Conservation (phyloP, 257 asterid species). For the Nicotiana paniculata region DNA sequence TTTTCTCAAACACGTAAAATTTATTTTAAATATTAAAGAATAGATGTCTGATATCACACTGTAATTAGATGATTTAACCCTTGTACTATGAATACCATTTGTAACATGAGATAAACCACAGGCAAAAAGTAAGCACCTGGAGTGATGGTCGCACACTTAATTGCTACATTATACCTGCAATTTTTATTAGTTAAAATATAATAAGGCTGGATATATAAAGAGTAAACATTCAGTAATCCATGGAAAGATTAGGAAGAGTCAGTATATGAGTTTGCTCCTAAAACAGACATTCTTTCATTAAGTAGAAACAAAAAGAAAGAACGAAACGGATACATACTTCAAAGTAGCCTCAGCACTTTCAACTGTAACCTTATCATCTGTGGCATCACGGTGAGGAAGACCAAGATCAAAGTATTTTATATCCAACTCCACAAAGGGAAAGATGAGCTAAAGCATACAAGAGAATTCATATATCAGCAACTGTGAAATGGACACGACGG, state of each 20-base stretch:
- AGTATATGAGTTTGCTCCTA: not conserved
- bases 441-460: slow-evolving; percentile 56
- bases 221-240: not conserved
- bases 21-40: not conserved
- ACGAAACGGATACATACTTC: slow-evolving; percentile 45
- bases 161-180: slow-evolving; percentile 92
- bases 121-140: slow-evolving; percentile 50
- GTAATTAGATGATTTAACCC: not conserved
- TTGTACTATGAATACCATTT: not conserved
- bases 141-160: slow-evolving; percentile 98
- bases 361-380: slow-evolving; percentile 91
- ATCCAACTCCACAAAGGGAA: slow-evolving; percentile 94
- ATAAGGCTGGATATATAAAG: not conserved
- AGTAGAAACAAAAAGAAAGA: not conserved
- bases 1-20: not conserved
- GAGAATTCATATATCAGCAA: slow-evolving; percentile 11
- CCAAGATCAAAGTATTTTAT: slow-evolving; percentile 97
- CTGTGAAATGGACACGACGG: not conserved
- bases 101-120: not conserved
- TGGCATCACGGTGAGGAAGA: slow-evolving; percentile 88
- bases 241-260: not conserved
- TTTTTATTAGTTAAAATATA: slow-evolving; percentile 8
- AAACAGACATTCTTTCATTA: not conserved
- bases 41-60: not conserved
- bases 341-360: slow-evolving; percentile 99